A percentile compares a stretch with the other conserved stretches of the same genome.
Evolutionary conservation across 2,329 filamentous ascomycete species (phyloP).

Genomic region (Colletotrichum sp.): DNA sequence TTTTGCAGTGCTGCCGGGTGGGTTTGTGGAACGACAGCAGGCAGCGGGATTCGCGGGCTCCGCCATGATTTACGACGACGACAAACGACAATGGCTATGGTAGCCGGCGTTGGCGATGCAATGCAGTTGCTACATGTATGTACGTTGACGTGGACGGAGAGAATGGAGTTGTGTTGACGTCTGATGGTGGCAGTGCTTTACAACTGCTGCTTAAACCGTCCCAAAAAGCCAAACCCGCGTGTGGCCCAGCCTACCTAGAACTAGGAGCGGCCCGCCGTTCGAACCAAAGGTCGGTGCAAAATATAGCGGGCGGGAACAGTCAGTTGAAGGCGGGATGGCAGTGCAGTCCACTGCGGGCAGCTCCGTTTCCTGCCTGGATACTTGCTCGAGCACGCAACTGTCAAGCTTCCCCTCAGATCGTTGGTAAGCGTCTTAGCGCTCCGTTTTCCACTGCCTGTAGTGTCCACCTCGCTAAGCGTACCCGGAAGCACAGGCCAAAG

Average conservation of each 20-base stretch:
- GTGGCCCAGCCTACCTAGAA: neutral
- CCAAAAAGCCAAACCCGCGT: neutral
- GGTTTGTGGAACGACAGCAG: neutral
- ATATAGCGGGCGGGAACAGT: neutral
- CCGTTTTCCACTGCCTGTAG: neutral
- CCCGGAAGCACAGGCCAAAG: neutral
- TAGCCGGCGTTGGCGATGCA: neutral
- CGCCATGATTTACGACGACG: neutral
- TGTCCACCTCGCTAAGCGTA: neutral
- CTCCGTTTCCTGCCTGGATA: neutral
- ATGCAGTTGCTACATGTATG: neutral
- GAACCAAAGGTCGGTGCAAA: neutral
- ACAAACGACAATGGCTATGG: neutral
- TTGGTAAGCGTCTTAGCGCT: neutral
- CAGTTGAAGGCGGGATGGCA: neutral
- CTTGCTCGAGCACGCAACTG: neutral
- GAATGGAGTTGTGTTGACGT: neutral
- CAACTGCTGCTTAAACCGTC: neutral
- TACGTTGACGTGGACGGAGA: neutral
- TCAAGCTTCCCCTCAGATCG: neutral
- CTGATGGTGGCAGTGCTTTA: neutral
- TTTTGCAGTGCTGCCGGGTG: neutral
- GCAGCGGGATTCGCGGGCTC: neutral
- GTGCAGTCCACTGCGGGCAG: neutral
- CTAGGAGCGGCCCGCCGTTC: neutral